These are phyloP conservation scores for Globisporangium echinulatum DNA, from an alignment of 352 stramenopile genomes.

Conservation along the genomic window DNA sequence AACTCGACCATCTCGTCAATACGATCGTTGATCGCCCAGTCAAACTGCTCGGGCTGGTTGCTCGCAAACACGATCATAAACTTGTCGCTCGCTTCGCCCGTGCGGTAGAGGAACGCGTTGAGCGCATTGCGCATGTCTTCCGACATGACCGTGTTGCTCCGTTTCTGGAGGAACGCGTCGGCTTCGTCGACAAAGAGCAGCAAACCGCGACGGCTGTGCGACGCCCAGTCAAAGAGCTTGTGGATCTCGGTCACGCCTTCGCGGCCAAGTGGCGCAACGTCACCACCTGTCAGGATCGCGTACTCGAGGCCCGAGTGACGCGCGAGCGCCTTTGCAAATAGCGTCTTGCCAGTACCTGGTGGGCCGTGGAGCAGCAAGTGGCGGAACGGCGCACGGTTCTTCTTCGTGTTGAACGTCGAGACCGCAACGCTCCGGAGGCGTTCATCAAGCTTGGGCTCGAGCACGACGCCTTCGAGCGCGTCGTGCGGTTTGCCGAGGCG, in stretches of 20 bases:
- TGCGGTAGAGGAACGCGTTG: conserved; percentile 99
- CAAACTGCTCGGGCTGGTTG: conserved; percentile 98
- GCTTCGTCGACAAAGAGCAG: conserved; percentile 99
- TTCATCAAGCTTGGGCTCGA: conserved; percentile 92
- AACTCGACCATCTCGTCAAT: conserved; percentile 99
- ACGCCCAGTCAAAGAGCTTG: conserved; percentile 99
- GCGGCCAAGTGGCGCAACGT: conserved; percentile 95
- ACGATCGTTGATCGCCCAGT: conserved; percentile 98
- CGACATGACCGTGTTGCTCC: conserved; percentile 90
- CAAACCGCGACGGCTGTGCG: conserved; percentile 92
- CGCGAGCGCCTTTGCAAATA: conserved; percentile 97
- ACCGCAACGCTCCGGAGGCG: conserved; percentile 94
- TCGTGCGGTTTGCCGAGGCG: conserved; percentile 87
- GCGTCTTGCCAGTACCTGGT: conserved; percentile 98
- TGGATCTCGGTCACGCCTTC: conserved; percentile 99
- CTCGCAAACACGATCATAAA: conserved; percentile 99
- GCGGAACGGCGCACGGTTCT: conserved; percentile 97
- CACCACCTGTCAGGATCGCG: conserved; percentile 97
- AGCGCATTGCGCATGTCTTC: conserved; percentile 99
- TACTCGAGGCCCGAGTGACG: conserved; percentile 97
- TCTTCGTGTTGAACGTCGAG: conserved; percentile 98
- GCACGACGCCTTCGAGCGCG: conserved; percentile 93
- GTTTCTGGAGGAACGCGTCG: conserved; percentile 98
- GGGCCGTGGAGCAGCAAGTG: conserved; percentile 97
- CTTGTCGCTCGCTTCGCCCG: conserved; percentile 95